Conservation (phyloP, 2,329 filamentous ascomycete genomes). For the Tolypocladium ovalisporum region DNA sequence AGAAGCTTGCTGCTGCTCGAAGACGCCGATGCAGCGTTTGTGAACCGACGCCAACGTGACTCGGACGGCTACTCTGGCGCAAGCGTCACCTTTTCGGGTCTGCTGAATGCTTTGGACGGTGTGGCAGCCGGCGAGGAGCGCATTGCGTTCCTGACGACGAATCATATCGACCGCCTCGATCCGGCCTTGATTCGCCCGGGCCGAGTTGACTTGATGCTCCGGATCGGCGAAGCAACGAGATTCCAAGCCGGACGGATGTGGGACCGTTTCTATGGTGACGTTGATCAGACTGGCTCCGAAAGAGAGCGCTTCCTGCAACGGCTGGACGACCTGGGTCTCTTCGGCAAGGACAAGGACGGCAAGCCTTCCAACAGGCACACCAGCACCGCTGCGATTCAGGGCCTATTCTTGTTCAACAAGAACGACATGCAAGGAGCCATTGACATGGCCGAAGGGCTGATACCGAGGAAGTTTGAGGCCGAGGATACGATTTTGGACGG, state of each 20-base stretch:
- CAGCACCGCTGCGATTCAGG: slow-evolving; percentile 87
- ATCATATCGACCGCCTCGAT: slow-evolving; percentile 83
- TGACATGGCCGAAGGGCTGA: slow-evolving; percentile 58
- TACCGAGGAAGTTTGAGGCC: slow-evolving; percentile 45
- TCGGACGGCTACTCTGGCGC: slow-evolving; percentile 76
- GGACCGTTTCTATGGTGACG: slow-evolving; percentile 87
- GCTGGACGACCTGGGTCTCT: slow-evolving; percentile 59
- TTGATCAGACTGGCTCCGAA: slow-evolving; percentile 53
- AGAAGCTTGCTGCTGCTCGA: slow-evolving; percentile 76
- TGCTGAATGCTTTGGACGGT: slow-evolving; percentile 78
- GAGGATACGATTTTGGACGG: slow-evolving; percentile 26
- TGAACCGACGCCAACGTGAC: slow-evolving; percentile 66
- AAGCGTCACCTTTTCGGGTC: slow-evolving; percentile 86
- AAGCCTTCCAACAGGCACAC: slow-evolving; percentile 42
- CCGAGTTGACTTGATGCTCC: slow-evolving; percentile 84
- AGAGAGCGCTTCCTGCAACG: slow-evolving; percentile 60
- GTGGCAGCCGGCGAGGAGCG: slow-evolving; percentile 92
- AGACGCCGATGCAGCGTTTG: slow-evolving; percentile 85
- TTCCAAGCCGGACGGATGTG: slow-evolving; percentile 82
- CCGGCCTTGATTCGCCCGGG: slow-evolving; percentile 84
- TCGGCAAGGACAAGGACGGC: slow-evolving; percentile 43
- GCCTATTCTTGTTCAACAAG: slow-evolving; percentile 92
- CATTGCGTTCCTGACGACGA: slow-evolving; percentile 88
- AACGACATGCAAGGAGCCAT: slow-evolving; percentile 82
- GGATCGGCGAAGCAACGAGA: slow-evolving; percentile 76